Base-by-base conservation (phyloP, 306 rosid genomes). In the Boehmeria nivea region DNA sequence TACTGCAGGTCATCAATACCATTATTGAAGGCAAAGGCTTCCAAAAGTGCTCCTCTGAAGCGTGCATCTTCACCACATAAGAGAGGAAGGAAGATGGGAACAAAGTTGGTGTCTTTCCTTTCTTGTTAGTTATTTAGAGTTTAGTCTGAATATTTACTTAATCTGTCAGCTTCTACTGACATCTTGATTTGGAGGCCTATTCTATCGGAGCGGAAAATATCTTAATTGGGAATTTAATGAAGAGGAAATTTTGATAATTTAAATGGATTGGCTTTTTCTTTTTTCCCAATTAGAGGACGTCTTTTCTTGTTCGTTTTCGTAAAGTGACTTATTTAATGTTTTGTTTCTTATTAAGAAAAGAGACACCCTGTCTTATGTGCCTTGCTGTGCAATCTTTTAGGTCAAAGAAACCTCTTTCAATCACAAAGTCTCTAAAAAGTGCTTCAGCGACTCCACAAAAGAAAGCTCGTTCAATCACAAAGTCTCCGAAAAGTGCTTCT, bases 351-450 rank as follows among this genome's bases (percentile, higher is more conserved):
- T 3, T 1, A 43, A 6, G 16, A 9, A 43, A 43, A 43, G 0
- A 14, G 17, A 15, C 8, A n/a, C 3, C 13, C 51, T 19, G 51
- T 19, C n/a, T 8, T 65, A 45, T 22, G 10, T 17, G 22, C 14
- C 51, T 67, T 51, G 27, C 22, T 58, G 53, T 57, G 31, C 45
- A 45, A 54, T 61, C 67, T 74, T 66, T 43, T 66, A 91, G 98
- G 80, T 72, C 81, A 62, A 53, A 82, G 48, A 82, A 84, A 65
- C 63, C 83, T 11, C 9, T 20, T 36, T 54, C 38, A 64, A 69
- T 72, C 73, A 77, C 75, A 71, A 87, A 82, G 74, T 69, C 81
- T 73, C 73, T 74, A 3, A 48, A 65, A 61, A 66, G 62, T 73
- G 64, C 76, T 67, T 61, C 83, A 31, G 60, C n/a, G n/a, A n/a